Evolutionary conservation across 106 monocot genomes (phyloP).

Genomic region (Amphibolis antarctica): DNA sequence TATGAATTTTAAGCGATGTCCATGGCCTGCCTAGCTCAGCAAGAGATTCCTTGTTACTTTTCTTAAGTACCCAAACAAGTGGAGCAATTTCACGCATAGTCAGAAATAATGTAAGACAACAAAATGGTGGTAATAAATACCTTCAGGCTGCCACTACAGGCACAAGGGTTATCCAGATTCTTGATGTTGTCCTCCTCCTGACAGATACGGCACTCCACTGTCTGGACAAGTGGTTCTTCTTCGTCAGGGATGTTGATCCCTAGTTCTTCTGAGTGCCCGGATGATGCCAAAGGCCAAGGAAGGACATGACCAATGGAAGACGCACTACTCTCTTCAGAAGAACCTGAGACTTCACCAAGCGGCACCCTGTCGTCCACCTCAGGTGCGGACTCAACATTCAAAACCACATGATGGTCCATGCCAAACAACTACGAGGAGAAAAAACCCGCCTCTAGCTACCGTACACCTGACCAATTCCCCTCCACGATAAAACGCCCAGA

Average conservation of each 20-base stretch:
- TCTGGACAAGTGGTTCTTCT: conserved; percentile 60
- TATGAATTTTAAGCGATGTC: too few species aligned
- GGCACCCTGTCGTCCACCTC: conserved; percentile 1
- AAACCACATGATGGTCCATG: conserved; percentile 32
- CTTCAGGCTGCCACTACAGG: conserved; percentile 91
- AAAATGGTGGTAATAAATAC: conserved; percentile 7
- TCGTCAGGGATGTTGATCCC: conserved; percentile 23
- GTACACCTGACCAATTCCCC: neutral
- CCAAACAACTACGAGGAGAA: too few species aligned
- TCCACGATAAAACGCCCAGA: too few species aligned
- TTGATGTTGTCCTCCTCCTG: conserved; percentile 88
- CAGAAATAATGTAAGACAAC: neutral
- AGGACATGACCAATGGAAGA: neutral
- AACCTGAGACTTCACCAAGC: neutral
- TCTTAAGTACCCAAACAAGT: too few species aligned
- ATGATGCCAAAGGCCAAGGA: neutral
- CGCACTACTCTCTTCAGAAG: conserved; percentile 1
- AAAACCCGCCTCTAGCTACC: neutral
- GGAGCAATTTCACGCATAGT: too few species aligned
- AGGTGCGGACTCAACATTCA: conserved; percentile 23
- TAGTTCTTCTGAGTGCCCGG: neutral
- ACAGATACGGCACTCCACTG: conserved; percentile 81
- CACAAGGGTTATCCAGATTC: conserved; percentile 81
- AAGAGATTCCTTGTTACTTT: too few species aligned
- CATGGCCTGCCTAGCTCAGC: too few species aligned